Base-by-base conservation (phyloP, 78 protist species). In the Dictyostelium brefeldianum region DNA sequence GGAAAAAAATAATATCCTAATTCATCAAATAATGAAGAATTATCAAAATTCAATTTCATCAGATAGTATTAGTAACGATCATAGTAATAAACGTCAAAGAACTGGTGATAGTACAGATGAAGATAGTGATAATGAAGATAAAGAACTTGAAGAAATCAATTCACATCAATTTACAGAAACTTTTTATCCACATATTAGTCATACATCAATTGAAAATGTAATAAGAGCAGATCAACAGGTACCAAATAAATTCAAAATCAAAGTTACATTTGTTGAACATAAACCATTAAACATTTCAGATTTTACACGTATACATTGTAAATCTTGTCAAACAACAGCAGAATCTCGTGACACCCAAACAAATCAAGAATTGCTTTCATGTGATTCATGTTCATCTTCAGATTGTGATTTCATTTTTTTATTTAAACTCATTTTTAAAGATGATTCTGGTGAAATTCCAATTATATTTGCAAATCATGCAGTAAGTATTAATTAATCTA, bases 391-490 rank as follows among this genome's bases (percentile, higher is more conserved):
- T 31, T 27, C 15, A 31, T 56, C 65, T 18, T n/a, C 43, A 6
- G 43, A 70, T 43, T 29, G 27, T 5, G 57, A 20, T 48, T 73
- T 43, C 53, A 46, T 56, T 7, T 83, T 31, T 73, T 29, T 71
- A 31, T 36, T 71, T 31, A 83, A 83, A 56, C 18, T 71, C 11
- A 51, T 83, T 25, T 29, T 83, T 18, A 54, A 51, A 41, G 91
- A 83, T 71, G 27, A 54, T 22, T 71, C 91, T 54, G 91, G 81
- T 53, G 54, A 50, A 53, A 54, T 83, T 22, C 90, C 90, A 31
- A 59, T 71, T 0, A 71, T 83, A 11, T 71, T 41, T 69, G 43
- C 46, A 11, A 9, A 83, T n/a, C 46, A 83, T 14, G 73, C 91
- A n/a, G 91, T 83, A 73, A 53, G 81, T 71, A 71, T 50, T 6